Base-by-base conservation (phyloP, 768 basidiomycete species). In the Podaxis sp. region DNA sequence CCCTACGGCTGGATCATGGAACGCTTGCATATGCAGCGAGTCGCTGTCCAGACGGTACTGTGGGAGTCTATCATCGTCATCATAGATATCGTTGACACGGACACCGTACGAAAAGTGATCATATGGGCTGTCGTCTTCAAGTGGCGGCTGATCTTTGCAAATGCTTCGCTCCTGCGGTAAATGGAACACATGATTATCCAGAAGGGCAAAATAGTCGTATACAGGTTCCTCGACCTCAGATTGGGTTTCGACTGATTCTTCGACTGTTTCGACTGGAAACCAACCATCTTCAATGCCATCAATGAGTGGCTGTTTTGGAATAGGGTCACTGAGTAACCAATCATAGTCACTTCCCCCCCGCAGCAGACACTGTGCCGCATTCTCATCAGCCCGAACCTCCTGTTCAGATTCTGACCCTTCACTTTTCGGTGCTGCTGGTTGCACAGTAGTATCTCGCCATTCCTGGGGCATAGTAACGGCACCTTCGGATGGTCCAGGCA, bases 241-340 rank as follows among this genome's bases (percentile, higher is more conserved):
- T 13, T 25, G 50, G 7, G n/a, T 14, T 9, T 28, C 57, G 21
- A 11, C 25, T 11, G 37, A 27, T 18, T 7, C 38, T 55, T 27
- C 53, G 21, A 14, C 18, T 10, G 23, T 25, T 55, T 27, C 53
- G 21, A 14, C 18, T 10, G 23, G 16, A 38, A 38, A 21, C 54
- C 54, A 55, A 11, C 16, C 54, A n/a, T 44, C 21, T 4, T 42
- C 38, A 14, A 6, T 16, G 27, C 14, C 7, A 23, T 25, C 21
- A 14, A 14, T 16, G 16, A 3, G 13, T 2, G 27, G 25, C 10
- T 13, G 14, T 11, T 13, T 5, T 11, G 46, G 21, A 6, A 59
- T 32, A 25, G 57, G 57, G 11, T 59, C 57, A 28, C 48, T 59
- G 23, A 59, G 57, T 3, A 59, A 25, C 57, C 57, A 59, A 37